These are phyloP conservation scores for Trichoderma arundinaceum DNA, from an alignment of 2,329 filamentous ascomycete species.

Conservation along the genomic window DNA sequence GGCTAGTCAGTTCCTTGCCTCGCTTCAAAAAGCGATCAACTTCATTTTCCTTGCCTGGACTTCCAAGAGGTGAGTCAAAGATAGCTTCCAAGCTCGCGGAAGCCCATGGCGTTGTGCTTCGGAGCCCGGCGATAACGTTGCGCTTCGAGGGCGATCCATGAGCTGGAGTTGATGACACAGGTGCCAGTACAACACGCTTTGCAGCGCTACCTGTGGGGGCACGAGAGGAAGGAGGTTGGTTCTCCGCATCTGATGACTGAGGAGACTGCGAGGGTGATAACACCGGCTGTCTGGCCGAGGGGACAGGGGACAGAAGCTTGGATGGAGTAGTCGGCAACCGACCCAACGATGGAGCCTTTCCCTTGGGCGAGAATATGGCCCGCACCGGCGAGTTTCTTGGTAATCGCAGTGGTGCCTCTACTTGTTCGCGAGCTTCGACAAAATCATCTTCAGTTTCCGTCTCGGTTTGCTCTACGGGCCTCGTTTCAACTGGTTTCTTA, in stretches of 20 bases:
- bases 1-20: conserved; percentile 68
- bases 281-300: conserved; percentile 58
- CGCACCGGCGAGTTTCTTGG: conserved; percentile 5
- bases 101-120: conserved; percentile 70
- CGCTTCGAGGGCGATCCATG: conserved; percentile 67
- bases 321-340: conserved; percentile 53
- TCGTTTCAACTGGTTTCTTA: conserved; percentile 40
- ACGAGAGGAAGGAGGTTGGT: conserved; percentile 73
- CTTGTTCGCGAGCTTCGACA: conserved; percentile 23
- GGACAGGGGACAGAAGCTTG: conserved; percentile 50
- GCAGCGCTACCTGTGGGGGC: conserved; percentile 54
- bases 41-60: conserved; percentile 59
- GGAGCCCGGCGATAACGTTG: conserved; percentile 60
- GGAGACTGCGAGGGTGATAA: conserved; percentile 70
- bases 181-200: conserved; percentile 56
- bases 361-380: conserved; percentile 15
- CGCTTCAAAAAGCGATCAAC: conserved; percentile 57
- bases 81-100: conserved; percentile 77
- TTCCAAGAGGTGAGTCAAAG: conserved; percentile 56
- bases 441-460: conserved; percentile 16
- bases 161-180: conserved; percentile 54
- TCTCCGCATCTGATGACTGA: conserved; percentile 81
- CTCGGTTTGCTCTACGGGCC: conserved; percentile 15
- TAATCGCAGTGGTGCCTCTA: conserved; percentile 26
- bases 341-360: conserved; percentile 25